These are phyloP conservation scores for Pichia sp. DNA, from an alignment of 1,139 yeast species.

Conservation along the genomic window DNA sequence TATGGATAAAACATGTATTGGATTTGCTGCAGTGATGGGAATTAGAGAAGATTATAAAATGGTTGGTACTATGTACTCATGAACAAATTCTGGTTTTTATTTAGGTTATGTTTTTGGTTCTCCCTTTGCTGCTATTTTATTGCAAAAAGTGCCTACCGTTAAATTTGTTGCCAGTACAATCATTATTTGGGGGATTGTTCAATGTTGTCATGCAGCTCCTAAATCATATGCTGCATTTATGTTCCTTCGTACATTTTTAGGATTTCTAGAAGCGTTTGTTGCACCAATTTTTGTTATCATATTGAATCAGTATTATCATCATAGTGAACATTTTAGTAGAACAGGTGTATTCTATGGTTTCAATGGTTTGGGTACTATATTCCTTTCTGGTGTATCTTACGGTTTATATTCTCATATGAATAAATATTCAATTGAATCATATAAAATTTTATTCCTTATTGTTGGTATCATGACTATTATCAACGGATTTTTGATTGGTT, in stretches of 20 bases:
- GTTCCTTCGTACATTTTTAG: slow-evolving; percentile 38
- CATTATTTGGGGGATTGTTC: slow-evolving; percentile 39
- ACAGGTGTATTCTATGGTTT: slow-evolving; percentile 43
- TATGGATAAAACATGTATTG: slow-evolving; percentile 54
- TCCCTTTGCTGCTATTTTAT: slow-evolving; percentile 37
- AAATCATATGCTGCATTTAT: slow-evolving; percentile 33
- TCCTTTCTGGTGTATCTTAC: slow-evolving; percentile 43
- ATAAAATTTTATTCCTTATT: slow-evolving; percentile 42
- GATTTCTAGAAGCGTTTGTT: slow-evolving; percentile 39
- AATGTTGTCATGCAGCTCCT: slow-evolving; percentile 36
- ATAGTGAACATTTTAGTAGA: slow-evolving; percentile 41
- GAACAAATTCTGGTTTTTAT: slow-evolving; percentile 51
- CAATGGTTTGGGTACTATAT: slow-evolving; percentile 42
- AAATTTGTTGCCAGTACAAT: slow-evolving; percentile 32
- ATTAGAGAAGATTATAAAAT: slow-evolving; percentile 40
- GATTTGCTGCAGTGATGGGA: slow-evolving; percentile 56
- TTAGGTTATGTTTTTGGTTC: slow-evolving; percentile 46
- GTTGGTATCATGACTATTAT: slow-evolving; percentile 41
- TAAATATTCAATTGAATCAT: slow-evolving; percentile 32
- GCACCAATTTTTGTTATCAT: slow-evolving; percentile 46
- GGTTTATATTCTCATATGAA: slow-evolving; percentile 33
- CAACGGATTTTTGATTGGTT: slow-evolving; percentile 31
- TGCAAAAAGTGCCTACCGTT: slow-evolving; percentile 39
- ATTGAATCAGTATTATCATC: slow-evolving; percentile 47
- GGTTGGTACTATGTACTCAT: slow-evolving; percentile 47